These are phyloP conservation scores for Naematelia aurantialba DNA, from an alignment of 768 basidiomycete species.

Conservation along the genomic window DNA sequence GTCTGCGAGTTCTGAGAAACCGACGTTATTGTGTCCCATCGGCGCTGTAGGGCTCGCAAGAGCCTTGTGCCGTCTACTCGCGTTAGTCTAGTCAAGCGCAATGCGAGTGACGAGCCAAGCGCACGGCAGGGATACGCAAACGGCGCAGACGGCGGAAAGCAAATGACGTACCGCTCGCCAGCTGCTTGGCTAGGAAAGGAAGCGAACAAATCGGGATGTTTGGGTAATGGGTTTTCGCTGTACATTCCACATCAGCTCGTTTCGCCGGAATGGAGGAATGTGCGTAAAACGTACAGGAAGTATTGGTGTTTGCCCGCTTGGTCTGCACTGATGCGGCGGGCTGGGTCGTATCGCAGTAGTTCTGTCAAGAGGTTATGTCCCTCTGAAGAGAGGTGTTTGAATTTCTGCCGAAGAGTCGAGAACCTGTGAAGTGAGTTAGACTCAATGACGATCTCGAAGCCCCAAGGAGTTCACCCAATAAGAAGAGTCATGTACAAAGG, in stretches of 20 bases:
- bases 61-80: constrained; percentile 26
- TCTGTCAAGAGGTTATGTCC: constrained; percentile 80
- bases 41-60: constrained; percentile 40
- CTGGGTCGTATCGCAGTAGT: constrained; percentile 84
- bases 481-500: background rate
- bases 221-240: constrained; percentile 90
- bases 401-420: constrained; percentile 68
- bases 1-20: constrained; percentile 18
- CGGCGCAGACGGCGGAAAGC: no score
- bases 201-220: constrained; percentile 91
- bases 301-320: constrained; percentile 88
- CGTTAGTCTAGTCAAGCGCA: background rate
- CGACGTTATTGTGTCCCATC: constrained; percentile 12
- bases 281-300: constrained; percentile 63
- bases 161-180: constrained; percentile 73
- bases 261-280: background rate
- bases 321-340: constrained; percentile 76
- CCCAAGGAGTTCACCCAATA: no score
- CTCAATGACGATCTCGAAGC: no score
- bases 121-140: no score
- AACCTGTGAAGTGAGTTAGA: constrained; percentile 38
- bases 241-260: background rate
- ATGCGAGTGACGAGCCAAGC: background rate
- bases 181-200: constrained; percentile 95
- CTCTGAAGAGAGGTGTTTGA: constrained; percentile 74